phyloP scores from a whole-genome alignment of 495 filamentous ascomycete genomes.

The Haplographium delicatum region DNA sequence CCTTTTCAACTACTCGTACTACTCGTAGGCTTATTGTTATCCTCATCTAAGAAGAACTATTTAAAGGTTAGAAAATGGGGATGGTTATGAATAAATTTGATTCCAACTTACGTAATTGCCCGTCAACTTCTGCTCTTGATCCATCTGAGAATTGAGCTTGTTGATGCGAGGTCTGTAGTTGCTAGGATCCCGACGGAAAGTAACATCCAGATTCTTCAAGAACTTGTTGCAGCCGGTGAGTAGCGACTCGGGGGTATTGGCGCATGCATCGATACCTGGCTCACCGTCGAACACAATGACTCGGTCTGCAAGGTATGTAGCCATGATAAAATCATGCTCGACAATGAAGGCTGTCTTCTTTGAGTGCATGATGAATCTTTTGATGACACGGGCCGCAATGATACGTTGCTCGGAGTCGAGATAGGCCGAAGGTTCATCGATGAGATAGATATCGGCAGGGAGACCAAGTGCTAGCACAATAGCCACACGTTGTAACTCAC shows the following conservation, averaged over 20 bases:
- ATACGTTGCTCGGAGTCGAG: constrained; percentile 99
- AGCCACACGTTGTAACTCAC: constrained; percentile 97
- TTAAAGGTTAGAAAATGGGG: not conserved
- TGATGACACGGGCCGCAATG: constrained; percentile 92
- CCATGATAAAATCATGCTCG: constrained; percentile 99
- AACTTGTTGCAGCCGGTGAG: constrained; percentile 96
- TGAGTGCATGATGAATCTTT: constrained; percentile 99
- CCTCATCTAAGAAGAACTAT: constrained; percentile 30
- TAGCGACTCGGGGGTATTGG: constrained; percentile 84
- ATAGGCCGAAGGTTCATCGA: constrained; percentile 92
- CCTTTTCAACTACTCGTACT: constrained; percentile 24
- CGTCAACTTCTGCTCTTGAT: constrained; percentile 91
- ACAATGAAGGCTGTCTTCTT: constrained; percentile 99
- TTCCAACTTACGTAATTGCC: constrained; percentile 77
- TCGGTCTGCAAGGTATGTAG: constrained; percentile 90
- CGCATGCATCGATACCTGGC: constrained; percentile 80
- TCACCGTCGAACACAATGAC: constrained; percentile 97
- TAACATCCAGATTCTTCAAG: constrained; percentile 91
- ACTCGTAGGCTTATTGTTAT: too few species aligned
- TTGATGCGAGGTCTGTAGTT: constrained; percentile 97
- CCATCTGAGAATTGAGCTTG: constrained; percentile 89
- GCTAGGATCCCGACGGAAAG: constrained; percentile 95
- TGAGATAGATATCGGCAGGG: constrained; percentile 97
- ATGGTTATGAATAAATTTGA: not conserved
- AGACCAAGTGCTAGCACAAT: constrained; percentile 92